Evolutionary conservation across 1,139 yeast species (phyloP).

Genomic region (Suhomyces bokatorum): DNA sequence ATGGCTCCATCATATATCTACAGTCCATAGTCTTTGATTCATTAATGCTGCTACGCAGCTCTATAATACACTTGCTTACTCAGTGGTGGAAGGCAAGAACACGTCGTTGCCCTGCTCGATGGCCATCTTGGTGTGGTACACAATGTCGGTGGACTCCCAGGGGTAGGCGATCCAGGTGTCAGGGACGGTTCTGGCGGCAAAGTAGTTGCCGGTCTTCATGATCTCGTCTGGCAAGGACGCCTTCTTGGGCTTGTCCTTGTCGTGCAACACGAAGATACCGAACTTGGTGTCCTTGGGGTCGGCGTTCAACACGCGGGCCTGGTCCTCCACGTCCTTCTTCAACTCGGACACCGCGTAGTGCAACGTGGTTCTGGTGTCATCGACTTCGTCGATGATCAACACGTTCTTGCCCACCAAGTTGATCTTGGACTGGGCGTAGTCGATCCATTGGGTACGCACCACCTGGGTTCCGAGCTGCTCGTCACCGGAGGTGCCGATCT

Average conservation of each 20-base stretch:
- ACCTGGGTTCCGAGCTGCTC: slow-evolving; percentile 83
- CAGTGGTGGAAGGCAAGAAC: slow-evolving; percentile 42
- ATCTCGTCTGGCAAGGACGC: slow-evolving; percentile 72
- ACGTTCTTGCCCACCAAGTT: slow-evolving; percentile 74
- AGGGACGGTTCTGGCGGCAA: slow-evolving; percentile 89
- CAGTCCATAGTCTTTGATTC: not conserved
- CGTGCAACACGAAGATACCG: slow-evolving; percentile 89
- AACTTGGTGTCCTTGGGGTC: slow-evolving; percentile 62
- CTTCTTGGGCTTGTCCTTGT: slow-evolving; percentile 84
- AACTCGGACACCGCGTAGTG: slow-evolving; percentile 89
- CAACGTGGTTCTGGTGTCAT: slow-evolving; percentile 91
- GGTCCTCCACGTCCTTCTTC: slow-evolving; percentile 71
- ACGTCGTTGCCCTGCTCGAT: slow-evolving; percentile 67
- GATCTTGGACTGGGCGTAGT: slow-evolving; percentile 60
- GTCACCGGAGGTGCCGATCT: slow-evolving; percentile 56
- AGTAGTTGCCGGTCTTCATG: slow-evolving; percentile 67
- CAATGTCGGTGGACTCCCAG: slow-evolving; percentile 94
- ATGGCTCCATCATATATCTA: too few species aligned
- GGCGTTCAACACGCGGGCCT: slow-evolving; percentile 22
- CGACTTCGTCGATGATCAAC: slow-evolving; percentile 90
- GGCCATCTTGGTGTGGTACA: slow-evolving; percentile 79
- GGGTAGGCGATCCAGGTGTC: slow-evolving; percentile 98
- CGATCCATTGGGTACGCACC: slow-evolving; percentile 94
- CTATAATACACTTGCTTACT: slow-evolving; percentile 13
- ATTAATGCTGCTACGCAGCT: slow-evolving; percentile 2